Conservation (phyloP, 352 stramenopile genomes). For the Nothophytophthora sp. region DNA sequence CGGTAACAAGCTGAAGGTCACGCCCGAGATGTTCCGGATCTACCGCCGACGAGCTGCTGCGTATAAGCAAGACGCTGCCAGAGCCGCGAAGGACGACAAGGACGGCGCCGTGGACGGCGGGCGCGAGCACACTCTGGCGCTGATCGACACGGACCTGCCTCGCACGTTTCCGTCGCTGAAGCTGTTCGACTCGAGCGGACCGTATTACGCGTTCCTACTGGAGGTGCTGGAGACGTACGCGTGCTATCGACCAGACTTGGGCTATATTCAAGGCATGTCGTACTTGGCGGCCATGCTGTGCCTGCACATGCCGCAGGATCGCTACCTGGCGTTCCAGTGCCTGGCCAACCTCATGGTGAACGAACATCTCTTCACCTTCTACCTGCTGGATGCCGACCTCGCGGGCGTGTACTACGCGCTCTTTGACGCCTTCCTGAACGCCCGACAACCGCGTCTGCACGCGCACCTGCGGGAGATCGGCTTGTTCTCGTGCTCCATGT, state of each 20-base stretch:
- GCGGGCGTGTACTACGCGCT: constrained; percentile 82
- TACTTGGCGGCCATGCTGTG: constrained; percentile 87
- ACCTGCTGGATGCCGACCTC: constrained; percentile 79
- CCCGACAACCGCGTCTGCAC: constrained; percentile 49
- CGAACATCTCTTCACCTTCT: constrained; percentile 90
- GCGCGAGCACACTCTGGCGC: constrained; percentile 72
- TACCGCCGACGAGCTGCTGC: constrained; percentile 63
- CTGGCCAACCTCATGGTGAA: constrained; percentile 88
- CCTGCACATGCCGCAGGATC: constrained; percentile 84
- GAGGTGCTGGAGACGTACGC: constrained; percentile 88
- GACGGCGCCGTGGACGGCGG: constrained; percentile 37
- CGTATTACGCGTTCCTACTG: constrained; percentile 75
- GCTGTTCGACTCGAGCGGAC: constrained; percentile 73
- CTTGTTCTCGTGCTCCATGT: constrained; percentile 71
- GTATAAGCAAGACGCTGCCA: constrained; percentile 71
- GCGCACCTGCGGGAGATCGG: constrained; percentile 59
- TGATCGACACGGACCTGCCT: constrained; percentile 88
- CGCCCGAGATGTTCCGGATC: constrained; percentile 86
- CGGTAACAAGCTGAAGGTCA: constrained; percentile 86
- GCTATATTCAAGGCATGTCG: constrained; percentile 91
- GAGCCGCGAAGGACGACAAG: constrained; percentile 23
- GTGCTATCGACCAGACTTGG: constrained; percentile 85
- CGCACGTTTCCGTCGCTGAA: constrained; percentile 84
- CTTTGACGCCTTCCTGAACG: constrained; percentile 70
- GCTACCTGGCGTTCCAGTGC: constrained; percentile 84